phyloP scores from a whole-genome alignment of 345 rosid genomes.

The Acer saccharum region DNA sequence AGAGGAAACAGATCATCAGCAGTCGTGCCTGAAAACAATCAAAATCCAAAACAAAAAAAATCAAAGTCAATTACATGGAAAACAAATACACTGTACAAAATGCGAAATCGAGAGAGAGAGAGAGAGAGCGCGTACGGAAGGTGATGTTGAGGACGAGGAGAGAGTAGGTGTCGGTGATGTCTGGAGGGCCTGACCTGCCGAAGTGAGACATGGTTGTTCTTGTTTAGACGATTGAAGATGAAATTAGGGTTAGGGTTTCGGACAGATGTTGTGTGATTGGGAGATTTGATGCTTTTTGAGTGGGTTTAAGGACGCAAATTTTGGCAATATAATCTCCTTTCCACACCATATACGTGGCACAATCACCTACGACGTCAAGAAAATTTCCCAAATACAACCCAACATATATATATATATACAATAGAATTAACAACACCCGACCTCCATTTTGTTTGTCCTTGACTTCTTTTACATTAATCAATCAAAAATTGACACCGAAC shows the following conservation, averaged over 20 bases:
- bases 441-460: too few species aligned
- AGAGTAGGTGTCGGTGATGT: slow-evolving; percentile 69
- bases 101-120: not conserved
- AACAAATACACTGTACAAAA: not conserved
- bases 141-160: slow-evolving; percentile 86
- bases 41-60: slow-evolving; percentile 11
- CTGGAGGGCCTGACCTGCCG: slow-evolving; percentile 81
- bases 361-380: not conserved
- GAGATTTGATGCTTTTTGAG: not conserved
- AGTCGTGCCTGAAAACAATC: slow-evolving; percentile 54
- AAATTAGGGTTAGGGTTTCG: slow-evolving; percentile 29
- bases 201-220: slow-evolving; percentile 66
- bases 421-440: too few species aligned
- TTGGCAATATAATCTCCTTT: not conserved
- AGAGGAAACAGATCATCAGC: slow-evolving; percentile 89
- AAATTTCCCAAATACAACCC: too few species aligned
- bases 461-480: too few species aligned
- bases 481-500: too few species aligned
- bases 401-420: too few species aligned
- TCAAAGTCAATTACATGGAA: not conserved
- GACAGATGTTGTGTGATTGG: not conserved
- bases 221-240: not conserved
- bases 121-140: slow-evolving; percentile 50
- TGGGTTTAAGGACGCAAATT: not conserved
- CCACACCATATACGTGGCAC: not conserved